Evolutionary conservation across 768 basidiomycete genomes (phyloP).

Genomic region (Brasilioporus rufonigricans): DNA sequence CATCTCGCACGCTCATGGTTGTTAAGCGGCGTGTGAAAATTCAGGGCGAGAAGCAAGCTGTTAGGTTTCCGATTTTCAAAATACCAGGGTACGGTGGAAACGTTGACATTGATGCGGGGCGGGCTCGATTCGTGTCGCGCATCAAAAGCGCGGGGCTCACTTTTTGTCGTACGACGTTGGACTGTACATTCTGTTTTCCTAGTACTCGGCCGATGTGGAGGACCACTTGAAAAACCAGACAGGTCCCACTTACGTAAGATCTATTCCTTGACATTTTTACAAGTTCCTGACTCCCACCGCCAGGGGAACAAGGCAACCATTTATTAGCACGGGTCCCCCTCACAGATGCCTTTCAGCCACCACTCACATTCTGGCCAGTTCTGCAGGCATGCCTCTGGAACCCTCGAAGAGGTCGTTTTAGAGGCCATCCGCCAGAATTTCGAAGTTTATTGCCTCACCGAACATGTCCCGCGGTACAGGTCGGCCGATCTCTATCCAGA

Average conservation of each 20-base stretch:
- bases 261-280: constrained; percentile 1
- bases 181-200: neutral
- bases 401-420: constrained; percentile 75
- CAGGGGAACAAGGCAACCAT: neutral
- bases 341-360: constrained; percentile 69
- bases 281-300: constrained; percentile 1
- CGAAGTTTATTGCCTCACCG: constrained; percentile 79
- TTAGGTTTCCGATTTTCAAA: constrained; percentile 35
- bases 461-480: constrained; percentile 91
- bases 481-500: constrained; percentile 86
- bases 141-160: constrained; percentile 25
- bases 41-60: constrained; percentile 28
- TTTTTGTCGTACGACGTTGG: constrained; percentile 1
- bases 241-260: constrained; percentile 19
- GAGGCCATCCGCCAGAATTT: constrained; percentile 82
- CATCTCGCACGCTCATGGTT: too few species aligned
- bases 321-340: neutral
- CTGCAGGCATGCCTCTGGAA: constrained; percentile 84
- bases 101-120: constrained; percentile 16
- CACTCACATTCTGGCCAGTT: constrained; percentile 95
- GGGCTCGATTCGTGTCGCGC: constrained; percentile 7
- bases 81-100: neutral
- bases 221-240: neutral
- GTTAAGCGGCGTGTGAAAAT: constrained; percentile 16
- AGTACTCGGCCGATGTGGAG: neutral